Evolutionary conservation across 805 yeast genomes (phyloP).

Genomic region (Saccharomyces mikatae): DNA sequence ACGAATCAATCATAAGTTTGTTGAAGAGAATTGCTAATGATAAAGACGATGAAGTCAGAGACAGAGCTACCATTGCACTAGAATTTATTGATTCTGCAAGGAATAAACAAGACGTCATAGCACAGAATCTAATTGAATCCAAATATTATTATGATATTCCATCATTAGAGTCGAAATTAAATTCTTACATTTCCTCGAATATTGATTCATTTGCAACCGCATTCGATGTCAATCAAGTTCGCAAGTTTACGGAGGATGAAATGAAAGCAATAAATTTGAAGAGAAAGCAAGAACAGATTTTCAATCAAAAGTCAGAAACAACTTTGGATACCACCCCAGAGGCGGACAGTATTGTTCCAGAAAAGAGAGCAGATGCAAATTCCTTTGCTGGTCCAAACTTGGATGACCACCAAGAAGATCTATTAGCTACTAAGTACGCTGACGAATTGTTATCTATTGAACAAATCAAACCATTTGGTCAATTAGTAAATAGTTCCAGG

Average conservation of each 20-base stretch:
- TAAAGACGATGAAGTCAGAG: constrained; percentile 94
- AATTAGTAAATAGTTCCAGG: constrained; percentile 61
- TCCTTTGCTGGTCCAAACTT: constrained; percentile 23
- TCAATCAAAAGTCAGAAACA: constrained; percentile 23
- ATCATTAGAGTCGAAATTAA: constrained; percentile 69
- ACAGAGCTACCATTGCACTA: constrained; percentile 84
- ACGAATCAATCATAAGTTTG: constrained; percentile 63
- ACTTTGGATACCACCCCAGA: constrained; percentile 16
- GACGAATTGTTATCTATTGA: constrained; percentile 63
- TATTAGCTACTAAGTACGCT: constrained; percentile 56
- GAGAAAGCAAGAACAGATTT: constrained; percentile 36
- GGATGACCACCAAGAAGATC: constrained; percentile 27
- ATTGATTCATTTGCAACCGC: constrained; percentile 39
- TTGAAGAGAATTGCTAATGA: constrained; percentile 80
- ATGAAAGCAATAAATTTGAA: constrained; percentile 54
- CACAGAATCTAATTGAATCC: constrained; percentile 51
- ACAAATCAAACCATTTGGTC: constrained; percentile 67
- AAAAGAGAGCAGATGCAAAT: constrained; percentile 22
- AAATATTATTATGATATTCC: constrained; percentile 64
- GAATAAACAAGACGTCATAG: constrained; percentile 30
- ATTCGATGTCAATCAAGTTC: constrained; percentile 66
- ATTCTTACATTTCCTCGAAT: constrained; percentile 47
- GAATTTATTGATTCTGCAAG: constrained; percentile 45
- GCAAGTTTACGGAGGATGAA: constrained; percentile 60
- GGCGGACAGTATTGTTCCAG: constrained; percentile 1